Conservation (phyloP, 164 flowering plant species). For the Dillenia suffruticosa region DNA sequence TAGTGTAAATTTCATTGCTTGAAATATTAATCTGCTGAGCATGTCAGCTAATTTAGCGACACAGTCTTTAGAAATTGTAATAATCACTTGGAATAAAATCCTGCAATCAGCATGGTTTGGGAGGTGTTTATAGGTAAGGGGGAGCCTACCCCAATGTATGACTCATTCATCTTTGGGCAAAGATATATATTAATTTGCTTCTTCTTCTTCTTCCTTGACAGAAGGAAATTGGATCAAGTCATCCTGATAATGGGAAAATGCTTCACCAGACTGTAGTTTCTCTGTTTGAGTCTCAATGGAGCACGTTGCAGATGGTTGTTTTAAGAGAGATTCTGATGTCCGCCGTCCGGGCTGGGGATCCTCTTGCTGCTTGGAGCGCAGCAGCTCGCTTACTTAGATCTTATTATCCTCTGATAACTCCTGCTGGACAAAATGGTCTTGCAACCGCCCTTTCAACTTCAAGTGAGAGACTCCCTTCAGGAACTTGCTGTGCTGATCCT, state of each 20-base stretch:
- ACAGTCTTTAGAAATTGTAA: too few relatives aligned
- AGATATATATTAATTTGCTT: not conserved
- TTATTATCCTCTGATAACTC: constrained; percentile 94
- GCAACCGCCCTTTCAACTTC: constrained; percentile 86
- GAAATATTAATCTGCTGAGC: too few relatives aligned
- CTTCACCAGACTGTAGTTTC: constrained; percentile 76
- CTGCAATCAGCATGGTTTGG: too few relatives aligned
- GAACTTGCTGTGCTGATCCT: constrained; percentile 95
- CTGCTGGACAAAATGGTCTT: constrained; percentile 96
- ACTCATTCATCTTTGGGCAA: not conserved
- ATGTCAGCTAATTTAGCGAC: too few relatives aligned
- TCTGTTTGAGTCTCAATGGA: constrained; percentile 96
- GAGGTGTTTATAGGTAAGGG: too few relatives aligned
- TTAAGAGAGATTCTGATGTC: constrained; percentile 89
- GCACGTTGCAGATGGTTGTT: constrained; percentile 98
- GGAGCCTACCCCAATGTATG: too few relatives aligned
- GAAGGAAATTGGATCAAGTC: constrained; percentile 45
- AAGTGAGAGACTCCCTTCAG: constrained; percentile 85
- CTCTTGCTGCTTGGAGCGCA: constrained; percentile 99
- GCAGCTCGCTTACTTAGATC: constrained; percentile 94
- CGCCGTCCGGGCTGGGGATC: constrained; percentile 97
- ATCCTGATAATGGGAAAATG: constrained; percentile 60
- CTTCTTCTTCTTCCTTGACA: constrained; percentile 7
- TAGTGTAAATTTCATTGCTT: too few relatives aligned
- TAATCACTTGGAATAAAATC: too few relatives aligned